Evolutionary conservation across 2,329 filamentous ascomycete species (phyloP), one percentile per base, ranked within the genome.

Genomic region (Xylaria arbuscula): DNA sequence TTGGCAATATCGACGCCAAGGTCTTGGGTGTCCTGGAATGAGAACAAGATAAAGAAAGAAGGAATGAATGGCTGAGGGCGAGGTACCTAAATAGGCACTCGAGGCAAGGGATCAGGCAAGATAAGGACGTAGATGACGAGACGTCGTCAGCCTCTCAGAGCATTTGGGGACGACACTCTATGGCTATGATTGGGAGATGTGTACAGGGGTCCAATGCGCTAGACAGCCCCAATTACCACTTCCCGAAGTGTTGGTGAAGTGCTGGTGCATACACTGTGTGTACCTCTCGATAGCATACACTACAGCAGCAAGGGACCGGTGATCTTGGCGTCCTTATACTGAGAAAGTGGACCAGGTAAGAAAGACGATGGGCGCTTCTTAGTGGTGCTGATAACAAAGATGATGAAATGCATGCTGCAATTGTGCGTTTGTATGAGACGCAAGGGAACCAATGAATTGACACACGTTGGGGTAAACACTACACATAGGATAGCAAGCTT

Each of bases 1-100:
- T 74, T 81, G 82, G 79, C 75, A 76, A 66, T 66, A 73, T 73
- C 72, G 75, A 78, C 75, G 76, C 75, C 75, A 77, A 76, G 71
- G 74, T 76, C 75, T 65, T 72, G 40, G 66, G 53, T 73, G 71
- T 72, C 73, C 72, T 74, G 70, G 66, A 72, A 50, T 24, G 62
- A 73, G 73, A 74, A 73, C 72, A 62, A 51, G 60, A 53, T 60
- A 48, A 72, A 53, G 59, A 63, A 60, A 55, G 56, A 69, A 58
- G 19, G 11, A 68, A 38, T 57, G 50, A 62, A 36, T 6, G 7
- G 45, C 3, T 40, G 40, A 22, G 15, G 45, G 22, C 15, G 53
- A 50, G 28, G 28, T 28, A 5, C 54, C 70, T 68, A 72, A 72
- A 70, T 70, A 72, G 67, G 64, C 11, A 57, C 36, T 62, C 62